Percentiles rank a stretch among this genome's conserved stretches.
Conservation (phyloP, 2,329 filamentous ascomycete genomes). For the Fusarium subglutinans region DNA sequence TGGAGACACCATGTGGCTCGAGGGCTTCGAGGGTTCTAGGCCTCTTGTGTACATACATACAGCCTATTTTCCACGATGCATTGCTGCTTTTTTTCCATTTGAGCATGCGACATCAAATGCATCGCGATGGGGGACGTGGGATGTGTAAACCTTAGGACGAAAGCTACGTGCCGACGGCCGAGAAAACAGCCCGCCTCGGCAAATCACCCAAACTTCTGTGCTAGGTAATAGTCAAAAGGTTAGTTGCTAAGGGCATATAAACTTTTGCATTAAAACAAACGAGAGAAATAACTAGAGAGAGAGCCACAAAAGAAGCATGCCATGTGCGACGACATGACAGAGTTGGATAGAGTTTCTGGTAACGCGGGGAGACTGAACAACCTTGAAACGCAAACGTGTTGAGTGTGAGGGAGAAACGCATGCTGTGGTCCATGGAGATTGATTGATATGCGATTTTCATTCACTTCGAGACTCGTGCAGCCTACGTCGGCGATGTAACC, state of each 20-base stretch:
- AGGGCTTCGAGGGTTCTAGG: slow-evolving; percentile 21
- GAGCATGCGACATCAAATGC: neutral
- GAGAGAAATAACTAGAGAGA: neutral
- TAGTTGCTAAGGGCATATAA: neutral
- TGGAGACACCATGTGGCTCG: slow-evolving; percentile 26
- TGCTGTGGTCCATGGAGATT: neutral
- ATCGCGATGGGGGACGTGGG: neutral
- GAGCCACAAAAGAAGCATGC: neutral
- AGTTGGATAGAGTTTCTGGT: slow-evolving; percentile 18
- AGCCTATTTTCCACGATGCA: slow-evolving; percentile 6
- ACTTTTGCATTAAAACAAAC: slow-evolving; percentile 10
- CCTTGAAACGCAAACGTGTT: slow-evolving; percentile 7
- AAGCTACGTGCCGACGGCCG: neutral
- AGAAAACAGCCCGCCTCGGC: neutral
- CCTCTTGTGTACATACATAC: slow-evolving; percentile 2
- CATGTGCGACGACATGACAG: slow-evolving; percentile 17
- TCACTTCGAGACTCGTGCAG: slow-evolving; percentile 15
- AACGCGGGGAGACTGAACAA: slow-evolving; percentile 19
- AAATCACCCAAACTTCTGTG: neutral
- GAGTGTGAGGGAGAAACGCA: neutral
- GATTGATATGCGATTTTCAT: neutral
- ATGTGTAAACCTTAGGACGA: neutral
- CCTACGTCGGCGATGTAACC: slow-evolving; percentile 6
- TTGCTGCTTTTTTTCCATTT: neutral
- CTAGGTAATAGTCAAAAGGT: neutral